phyloP scores from a whole-genome alignment of 176 grass and related monocot species.

The Carex littledalei region DNA sequence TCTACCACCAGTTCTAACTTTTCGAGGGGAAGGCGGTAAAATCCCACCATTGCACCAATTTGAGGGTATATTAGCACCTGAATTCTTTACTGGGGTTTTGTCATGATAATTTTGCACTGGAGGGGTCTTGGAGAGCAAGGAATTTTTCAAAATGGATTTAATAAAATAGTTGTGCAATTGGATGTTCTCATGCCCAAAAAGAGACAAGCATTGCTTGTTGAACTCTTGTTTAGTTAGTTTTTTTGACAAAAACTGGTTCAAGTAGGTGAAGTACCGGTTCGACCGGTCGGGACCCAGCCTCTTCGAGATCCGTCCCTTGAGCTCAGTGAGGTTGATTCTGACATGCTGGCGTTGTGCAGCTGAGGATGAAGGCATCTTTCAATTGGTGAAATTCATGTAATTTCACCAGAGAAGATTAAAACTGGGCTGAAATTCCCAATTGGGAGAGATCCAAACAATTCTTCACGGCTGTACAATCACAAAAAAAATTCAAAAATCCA shows the following conservation, averaged over 20 bases:
- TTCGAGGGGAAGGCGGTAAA: conserved; percentile 35
- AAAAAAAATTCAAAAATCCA: not conserved
- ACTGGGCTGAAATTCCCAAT: not conserved
- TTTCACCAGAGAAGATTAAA: conserved; percentile 7
- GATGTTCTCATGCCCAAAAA: conserved; percentile 65
- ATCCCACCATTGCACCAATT: conserved; percentile 39
- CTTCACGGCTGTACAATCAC: conserved; percentile 10
- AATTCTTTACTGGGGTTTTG: conserved; percentile 36
- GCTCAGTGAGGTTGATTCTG: conserved; percentile 61
- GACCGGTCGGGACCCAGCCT: conserved; percentile 55
- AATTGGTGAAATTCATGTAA: conserved; percentile 24
- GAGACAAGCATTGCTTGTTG: conserved; percentile 50
- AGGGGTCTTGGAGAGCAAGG: conserved; percentile 41
- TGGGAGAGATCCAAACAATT: conserved; percentile 23
- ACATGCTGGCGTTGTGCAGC: conserved; percentile 38
- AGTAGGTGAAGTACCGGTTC: conserved; percentile 61
- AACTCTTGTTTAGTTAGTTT: conserved; percentile 80
- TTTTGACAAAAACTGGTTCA: conserved; percentile 65
- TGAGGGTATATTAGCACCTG: not conserved
- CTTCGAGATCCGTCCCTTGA: conserved; percentile 68
- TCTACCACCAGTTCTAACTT: conserved; percentile 33
- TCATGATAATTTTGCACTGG: conserved; percentile 28
- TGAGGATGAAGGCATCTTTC: conserved; percentile 35
- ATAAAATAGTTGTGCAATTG: conserved; percentile 82
- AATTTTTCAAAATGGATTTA: conserved; percentile 66